Base-by-base conservation (phyloP, 2,329 filamentous ascomycete species). In the Arthrobotrys musiformis region DNA sequence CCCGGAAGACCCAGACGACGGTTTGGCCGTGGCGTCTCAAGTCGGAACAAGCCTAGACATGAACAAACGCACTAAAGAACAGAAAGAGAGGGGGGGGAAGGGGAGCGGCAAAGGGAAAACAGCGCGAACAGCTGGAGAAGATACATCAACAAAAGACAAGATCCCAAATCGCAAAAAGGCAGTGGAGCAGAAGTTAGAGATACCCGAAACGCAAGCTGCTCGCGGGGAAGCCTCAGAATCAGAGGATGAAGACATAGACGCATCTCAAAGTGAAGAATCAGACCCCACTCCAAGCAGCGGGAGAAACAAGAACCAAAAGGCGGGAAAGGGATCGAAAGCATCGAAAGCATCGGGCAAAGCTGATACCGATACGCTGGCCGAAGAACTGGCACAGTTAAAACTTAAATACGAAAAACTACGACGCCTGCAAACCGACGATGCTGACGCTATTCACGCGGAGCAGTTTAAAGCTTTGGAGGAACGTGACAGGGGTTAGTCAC, bases 301-400 rank as follows among this genome's bases (percentile, higher is more conserved):
- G 9, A 48, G 48, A 11, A 42, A 22, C 7, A 48, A 30, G 22
- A 13, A 30, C 4, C 8, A 24, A 5, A 56, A 50, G 48, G 8
- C 35, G 8, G 17, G 24, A 40, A 67, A 70, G 40, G 9, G 4
- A 42, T 42, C 40, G 19, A 17, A 42, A 9, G 9, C n/a, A 42
- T 42, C 40, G 19, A 17, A 42, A 9, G n/a, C 30, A 7, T 17
- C 61, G 15, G 24, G 15, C 5, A 35, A 26, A 11, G 9, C 24
- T 4, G 44, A 67, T 40, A 13, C 40, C 2, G 50, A 62, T 54
- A 42, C 11, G 9, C 2, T 66, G 3, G 60, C 35, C 11, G 63
- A 66, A 3, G 73, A 77, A 54, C 15, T 77, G 22, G 66, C 50
- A 26, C 73, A 62, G 35, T 50, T 77, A 13, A 77, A 66, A 60